phyloP scores from a whole-genome alignment of 129 eudicot species.

The Artemisia tridentata region DNA sequence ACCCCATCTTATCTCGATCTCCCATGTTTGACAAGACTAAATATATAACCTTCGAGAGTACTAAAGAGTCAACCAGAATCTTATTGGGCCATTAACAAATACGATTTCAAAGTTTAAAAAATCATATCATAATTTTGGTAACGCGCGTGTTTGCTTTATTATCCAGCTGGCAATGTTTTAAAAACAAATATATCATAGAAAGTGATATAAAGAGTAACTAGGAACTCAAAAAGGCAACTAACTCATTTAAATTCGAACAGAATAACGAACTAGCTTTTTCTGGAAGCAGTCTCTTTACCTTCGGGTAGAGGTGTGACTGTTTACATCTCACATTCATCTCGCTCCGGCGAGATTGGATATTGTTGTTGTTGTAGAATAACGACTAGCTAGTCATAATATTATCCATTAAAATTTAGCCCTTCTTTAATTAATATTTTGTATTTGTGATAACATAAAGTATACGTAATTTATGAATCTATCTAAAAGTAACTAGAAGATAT shows the following conservation, averaged over 20 bases:
- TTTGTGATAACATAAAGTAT: no score
- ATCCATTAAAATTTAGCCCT: no score
- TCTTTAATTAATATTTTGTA: no score
- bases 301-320: no score
- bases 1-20: constrained; percentile 23
- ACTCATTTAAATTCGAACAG: no score
- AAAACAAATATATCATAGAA: background rate
- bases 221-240: background rate
- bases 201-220: background rate
- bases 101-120: background rate
- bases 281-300: no score
- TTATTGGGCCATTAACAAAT: constrained; percentile 24
- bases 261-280: no score
- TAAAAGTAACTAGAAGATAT: background rate
- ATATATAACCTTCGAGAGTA: constrained; percentile 5
- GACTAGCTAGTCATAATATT: no score
- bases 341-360: no score
- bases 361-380: no score
- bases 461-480: no score
- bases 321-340: no score
- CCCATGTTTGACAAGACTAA: constrained; percentile 25
- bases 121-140: background rate
- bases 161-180: background rate
- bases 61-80: constrained; percentile 34
- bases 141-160: background rate